Evolutionary conservation across 805 yeast genomes (phyloP).

Genomic region (Lipomyces yamanashiensis): DNA sequence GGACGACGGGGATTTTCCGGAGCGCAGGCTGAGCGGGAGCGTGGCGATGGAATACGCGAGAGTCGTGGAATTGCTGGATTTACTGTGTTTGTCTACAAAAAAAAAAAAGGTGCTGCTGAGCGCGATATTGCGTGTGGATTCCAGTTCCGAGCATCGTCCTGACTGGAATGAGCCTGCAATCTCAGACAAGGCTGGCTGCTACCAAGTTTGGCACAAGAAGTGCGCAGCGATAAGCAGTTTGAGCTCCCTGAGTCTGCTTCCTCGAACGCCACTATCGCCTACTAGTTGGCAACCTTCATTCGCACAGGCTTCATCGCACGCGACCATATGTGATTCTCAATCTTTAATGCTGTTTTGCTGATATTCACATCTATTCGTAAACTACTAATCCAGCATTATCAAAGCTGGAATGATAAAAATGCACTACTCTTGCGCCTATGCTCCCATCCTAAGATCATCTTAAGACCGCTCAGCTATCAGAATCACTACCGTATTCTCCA

Average conservation of each 20-base stretch:
- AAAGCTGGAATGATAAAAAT: too few species aligned
- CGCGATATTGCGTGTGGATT: background rate
- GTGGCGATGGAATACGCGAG: too few species aligned
- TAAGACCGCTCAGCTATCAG: background rate
- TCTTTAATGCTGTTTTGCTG: background rate
- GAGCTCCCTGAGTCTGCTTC: background rate
- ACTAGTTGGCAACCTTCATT: background rate
- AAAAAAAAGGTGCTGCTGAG: background rate
- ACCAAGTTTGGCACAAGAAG: background rate
- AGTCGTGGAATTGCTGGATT: too few species aligned
- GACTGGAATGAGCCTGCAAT: too few species aligned
- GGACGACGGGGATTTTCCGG: too few species aligned
- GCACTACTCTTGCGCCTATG: too few species aligned
- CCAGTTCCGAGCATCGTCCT: too few species aligned
- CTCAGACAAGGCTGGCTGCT: too few species aligned
- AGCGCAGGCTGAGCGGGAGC: too few species aligned
- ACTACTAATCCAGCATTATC: background rate
- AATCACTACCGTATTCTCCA: background rate
- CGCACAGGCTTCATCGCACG: background rate
- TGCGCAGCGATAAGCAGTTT: background rate
- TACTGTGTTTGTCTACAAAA: too few species aligned
- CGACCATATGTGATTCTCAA: background rate
- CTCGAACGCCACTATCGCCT: constrained; percentile 2
- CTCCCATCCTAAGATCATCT: too few species aligned
- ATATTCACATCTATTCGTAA: background rate